Evolutionary conservation across 2,329 filamentous ascomycete species (phyloP).

Genomic region (Parafenestella ontariensis): DNA sequence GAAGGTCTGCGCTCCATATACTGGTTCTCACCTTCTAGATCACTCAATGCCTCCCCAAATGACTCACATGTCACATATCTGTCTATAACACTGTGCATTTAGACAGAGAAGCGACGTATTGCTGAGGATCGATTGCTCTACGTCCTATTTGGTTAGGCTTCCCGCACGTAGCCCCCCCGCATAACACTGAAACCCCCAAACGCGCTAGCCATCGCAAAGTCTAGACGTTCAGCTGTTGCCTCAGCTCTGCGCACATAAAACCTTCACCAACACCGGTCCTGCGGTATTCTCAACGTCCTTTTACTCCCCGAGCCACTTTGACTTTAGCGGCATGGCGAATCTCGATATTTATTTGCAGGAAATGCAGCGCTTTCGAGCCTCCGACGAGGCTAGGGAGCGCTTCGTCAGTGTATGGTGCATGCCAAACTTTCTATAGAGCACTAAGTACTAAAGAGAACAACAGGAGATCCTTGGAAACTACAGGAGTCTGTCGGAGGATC

Average conservation of each 20-base stretch:
- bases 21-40: neutral
- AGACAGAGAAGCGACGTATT: neutral
- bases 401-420: conserved; percentile 37
- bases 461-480: conserved; percentile 43
- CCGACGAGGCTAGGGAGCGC: conserved; percentile 47
- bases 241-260: conserved; percentile 10
- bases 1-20: conserved; percentile 17
- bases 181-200: too few species aligned
- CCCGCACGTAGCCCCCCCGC: neutral
- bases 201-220: neutral
- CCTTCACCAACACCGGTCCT: neutral
- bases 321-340: conserved; percentile 19
- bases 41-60: neutral
- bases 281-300: neutral
- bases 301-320: neutral
- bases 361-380: conserved; percentile 44
- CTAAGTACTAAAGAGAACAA: conserved; percentile 26
- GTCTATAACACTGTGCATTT: neutral
- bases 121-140: conserved; percentile 2
- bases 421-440: neutral
- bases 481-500: conserved; percentile 30
- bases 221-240: conserved; percentile 12
- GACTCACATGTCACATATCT: neutral
- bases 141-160: neutral
- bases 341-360: conserved; percentile 34